A percentile compares a stretch with the other conserved stretches of the same genome.
Evolutionary conservation across 345 rosid genomes (phyloP).

Genomic region (Hibiscus trionum): DNA sequence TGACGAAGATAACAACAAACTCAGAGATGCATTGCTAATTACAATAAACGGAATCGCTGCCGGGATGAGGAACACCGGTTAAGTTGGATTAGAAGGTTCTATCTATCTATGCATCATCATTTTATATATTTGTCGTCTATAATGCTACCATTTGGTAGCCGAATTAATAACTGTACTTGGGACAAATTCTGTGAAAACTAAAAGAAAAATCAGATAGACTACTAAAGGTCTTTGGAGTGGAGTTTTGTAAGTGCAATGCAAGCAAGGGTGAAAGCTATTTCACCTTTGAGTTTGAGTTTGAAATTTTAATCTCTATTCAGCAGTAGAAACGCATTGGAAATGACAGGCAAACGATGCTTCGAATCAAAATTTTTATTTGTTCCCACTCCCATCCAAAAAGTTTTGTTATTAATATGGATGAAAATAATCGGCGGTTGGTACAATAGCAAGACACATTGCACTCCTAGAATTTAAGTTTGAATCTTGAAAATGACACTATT

Average conservation of each 20-base stretch:
- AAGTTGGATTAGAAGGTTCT: constrained; percentile 1
- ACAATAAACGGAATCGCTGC: constrained; percentile 95
- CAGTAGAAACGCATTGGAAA: too few species aligned
- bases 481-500: too few species aligned
- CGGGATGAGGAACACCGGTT: constrained; percentile 91
- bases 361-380: too few species aligned
- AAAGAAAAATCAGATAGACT: neutral
- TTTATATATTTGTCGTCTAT: neutral
- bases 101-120: neutral
- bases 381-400: too few species aligned
- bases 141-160: neutral
- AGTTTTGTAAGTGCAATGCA: neutral
- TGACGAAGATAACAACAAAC: constrained; percentile 71
- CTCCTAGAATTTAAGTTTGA: too few species aligned
- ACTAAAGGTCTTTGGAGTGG: neutral
- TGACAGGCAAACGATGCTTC: too few species aligned
- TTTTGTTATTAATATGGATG: too few species aligned
- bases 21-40: constrained; percentile 90
- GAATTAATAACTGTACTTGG: neutral
- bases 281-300: neutral
- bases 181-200: neutral
- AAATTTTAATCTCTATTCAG: neutral
- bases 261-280: neutral
- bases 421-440: too few species aligned
- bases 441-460: too few species aligned